Conservation (phyloP, 2,329 filamentous ascomycete species). For the Exophiala aquamarina region DNA sequence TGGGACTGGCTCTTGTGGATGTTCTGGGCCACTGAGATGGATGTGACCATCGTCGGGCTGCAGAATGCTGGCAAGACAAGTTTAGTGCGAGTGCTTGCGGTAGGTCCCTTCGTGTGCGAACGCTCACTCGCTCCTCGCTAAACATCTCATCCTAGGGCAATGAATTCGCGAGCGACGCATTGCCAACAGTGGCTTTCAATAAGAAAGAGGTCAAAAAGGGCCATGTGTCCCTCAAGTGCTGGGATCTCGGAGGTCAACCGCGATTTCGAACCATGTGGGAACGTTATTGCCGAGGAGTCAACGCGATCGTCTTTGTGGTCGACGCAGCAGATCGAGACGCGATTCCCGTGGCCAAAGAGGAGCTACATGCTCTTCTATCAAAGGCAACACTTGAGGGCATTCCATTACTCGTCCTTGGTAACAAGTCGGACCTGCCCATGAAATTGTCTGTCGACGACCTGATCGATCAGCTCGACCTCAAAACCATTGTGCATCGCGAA, state of each 20-base stretch:
- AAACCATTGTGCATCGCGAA: constrained; percentile 84
- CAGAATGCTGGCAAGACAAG: constrained; percentile 99
- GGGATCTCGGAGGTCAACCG: constrained; percentile 96
- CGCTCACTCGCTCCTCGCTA: constrained; percentile 21
- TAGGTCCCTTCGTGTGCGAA: constrained; percentile 55
- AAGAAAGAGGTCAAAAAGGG: constrained; percentile 98
- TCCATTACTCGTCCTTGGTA: constrained; percentile 88
- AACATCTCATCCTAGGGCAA: constrained; percentile 67
- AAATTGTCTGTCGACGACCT: constrained; percentile 92
- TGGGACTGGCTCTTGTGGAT: constrained; percentile 98
- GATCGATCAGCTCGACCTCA: constrained; percentile 88
- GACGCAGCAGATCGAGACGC: constrained; percentile 85
- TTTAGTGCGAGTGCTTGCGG: constrained; percentile 86
- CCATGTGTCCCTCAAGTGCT: constrained; percentile 97
- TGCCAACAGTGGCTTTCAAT: constrained; percentile 98
- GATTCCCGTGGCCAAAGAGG: constrained; percentile 82
- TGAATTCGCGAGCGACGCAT: constrained; percentile 98
- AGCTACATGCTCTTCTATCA: constrained; percentile 84
- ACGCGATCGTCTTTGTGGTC: constrained; percentile 98
- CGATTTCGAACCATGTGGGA: constrained; percentile 99
- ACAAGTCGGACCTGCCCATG: constrained; percentile 93
- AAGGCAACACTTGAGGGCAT: constrained; percentile 85
- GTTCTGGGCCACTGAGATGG: constrained; percentile 99
- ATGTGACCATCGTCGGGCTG: constrained; percentile 97
- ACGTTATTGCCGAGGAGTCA: constrained; percentile 94